Evolutionary conservation across 2,329 filamentous ascomycete genomes (phyloP).

Genomic region (Neofusicoccum umdonicola): DNA sequence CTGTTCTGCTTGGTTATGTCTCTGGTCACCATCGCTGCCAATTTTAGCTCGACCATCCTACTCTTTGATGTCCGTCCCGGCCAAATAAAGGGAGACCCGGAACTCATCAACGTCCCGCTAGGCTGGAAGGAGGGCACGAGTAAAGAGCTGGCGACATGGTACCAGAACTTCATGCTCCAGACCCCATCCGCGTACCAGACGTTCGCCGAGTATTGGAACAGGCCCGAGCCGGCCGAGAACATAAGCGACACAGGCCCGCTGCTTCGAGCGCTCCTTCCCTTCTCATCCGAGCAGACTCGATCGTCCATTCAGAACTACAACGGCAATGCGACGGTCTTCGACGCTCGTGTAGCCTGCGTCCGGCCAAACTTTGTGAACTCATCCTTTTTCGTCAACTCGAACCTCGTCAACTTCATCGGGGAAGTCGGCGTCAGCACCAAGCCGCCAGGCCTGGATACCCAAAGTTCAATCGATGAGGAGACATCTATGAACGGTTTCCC

Average conservation of each 20-base stretch:
- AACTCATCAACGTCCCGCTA: background rate
- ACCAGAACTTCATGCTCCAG: background rate
- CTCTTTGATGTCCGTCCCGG: background rate
- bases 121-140: background rate
- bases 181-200: background rate
- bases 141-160: background rate
- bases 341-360: background rate
- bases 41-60: constrained; percentile 5
- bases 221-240: background rate
- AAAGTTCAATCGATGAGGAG: background rate
- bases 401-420: background rate
- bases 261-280: background rate
- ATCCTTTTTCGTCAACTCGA: background rate
- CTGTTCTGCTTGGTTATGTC: background rate
- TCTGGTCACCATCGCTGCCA: background rate
- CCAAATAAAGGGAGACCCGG: background rate
- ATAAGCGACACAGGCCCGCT: background rate
- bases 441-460: background rate
- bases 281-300: background rate
- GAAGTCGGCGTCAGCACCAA: background rate
- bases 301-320: background rate
- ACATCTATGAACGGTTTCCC: background rate
- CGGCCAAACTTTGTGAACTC: background rate
- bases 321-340: background rate
- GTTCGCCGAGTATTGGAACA: background rate